Percentiles rank a stretch among this genome's conserved stretches.
These are phyloP conservation scores for Xylaria venustula DNA, from an alignment of 495 filamentous ascomycete genomes.

Conservation along the genomic window DNA sequence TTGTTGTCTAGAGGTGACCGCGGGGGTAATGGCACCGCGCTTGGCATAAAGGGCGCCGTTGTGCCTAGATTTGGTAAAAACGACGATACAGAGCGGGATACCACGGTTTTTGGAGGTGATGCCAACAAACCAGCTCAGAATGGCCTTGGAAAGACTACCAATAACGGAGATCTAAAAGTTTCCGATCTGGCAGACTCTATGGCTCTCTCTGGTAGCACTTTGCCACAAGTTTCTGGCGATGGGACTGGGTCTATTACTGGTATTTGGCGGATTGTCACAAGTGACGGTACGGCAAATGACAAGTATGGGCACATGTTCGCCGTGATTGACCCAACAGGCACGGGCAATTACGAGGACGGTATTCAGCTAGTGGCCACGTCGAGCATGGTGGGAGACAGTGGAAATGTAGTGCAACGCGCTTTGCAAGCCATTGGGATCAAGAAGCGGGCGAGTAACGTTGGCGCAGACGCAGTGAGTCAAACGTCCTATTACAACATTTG, in stretches of 20 bases:
- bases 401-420: conserved; percentile 12
- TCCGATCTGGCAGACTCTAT: neutral
- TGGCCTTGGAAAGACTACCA: conserved; percentile 11
- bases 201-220: conserved; percentile 6
- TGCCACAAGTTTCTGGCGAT: conserved; percentile 11
- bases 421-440: conserved; percentile 5
- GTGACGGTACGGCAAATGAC: conserved; percentile 5
- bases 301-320: conserved; percentile 10
- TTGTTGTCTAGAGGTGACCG: conserved; percentile 2
- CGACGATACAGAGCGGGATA: conserved; percentile 6
- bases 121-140: conserved; percentile 4
- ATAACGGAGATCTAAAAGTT: conserved; percentile 7
- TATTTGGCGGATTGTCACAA: conserved; percentile 9
- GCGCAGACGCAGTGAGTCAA: conserved; percentile 11
- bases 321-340: conserved; percentile 8
- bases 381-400: neutral
- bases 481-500: neutral
- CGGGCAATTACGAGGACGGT: conserved; percentile 3
- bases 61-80: conserved; percentile 8
- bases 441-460: conserved; percentile 11
- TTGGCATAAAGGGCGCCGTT: conserved; percentile 8
- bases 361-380: conserved; percentile 8
- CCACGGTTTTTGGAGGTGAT: conserved; percentile 9
- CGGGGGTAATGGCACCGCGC: conserved; percentile 9
- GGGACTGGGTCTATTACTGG: conserved; percentile 7